A percentile compares a stretch with the other conserved stretches of the same genome.
Conservation (phyloP, 2,329 filamentous ascomycete genomes). For the Phialophora verrucosa region DNA sequence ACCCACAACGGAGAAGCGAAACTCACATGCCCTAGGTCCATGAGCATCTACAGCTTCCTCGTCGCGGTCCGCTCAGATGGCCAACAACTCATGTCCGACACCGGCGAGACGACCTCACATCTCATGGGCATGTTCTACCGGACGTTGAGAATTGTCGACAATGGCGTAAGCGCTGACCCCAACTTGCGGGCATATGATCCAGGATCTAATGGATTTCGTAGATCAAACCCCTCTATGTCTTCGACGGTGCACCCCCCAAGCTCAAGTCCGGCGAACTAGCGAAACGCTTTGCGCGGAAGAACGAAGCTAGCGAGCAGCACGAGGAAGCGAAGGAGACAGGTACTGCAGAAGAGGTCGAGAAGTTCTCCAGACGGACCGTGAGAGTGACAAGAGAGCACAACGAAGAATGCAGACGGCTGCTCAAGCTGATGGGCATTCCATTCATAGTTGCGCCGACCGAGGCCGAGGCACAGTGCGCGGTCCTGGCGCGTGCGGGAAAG, state of each 20-base stretch:
- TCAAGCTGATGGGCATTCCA: slow-evolving; percentile 95
- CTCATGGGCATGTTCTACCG: slow-evolving; percentile 99
- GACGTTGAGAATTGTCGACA: slow-evolving; percentile 96
- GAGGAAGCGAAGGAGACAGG: slow-evolving; percentile 98
- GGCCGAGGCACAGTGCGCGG: slow-evolving; percentile 95
- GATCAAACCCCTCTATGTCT: slow-evolving; percentile 98
- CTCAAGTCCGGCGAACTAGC: slow-evolving; percentile 97
- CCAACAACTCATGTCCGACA: slow-evolving; percentile 93
- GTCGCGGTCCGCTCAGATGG: slow-evolving; percentile 96
- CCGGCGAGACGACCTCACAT: slow-evolving; percentile 95
- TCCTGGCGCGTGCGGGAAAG: slow-evolving; percentile 84
- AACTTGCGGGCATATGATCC: neutral
- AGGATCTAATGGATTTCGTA: neutral
- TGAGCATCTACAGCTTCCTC: slow-evolving; percentile 99
- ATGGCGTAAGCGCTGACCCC: slow-evolving; percentile 58
- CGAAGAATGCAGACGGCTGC: slow-evolving; percentile 84
- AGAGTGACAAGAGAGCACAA: slow-evolving; percentile 97
- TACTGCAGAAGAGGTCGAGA: slow-evolving; percentile 96
- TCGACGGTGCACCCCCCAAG: slow-evolving; percentile 94
- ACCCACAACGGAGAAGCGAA: slow-evolving; percentile 15
- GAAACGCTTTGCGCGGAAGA: slow-evolving; percentile 93
- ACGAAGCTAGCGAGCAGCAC: slow-evolving; percentile 84
- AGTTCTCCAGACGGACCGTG: slow-evolving; percentile 92
- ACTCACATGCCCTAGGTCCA: slow-evolving; percentile 65
- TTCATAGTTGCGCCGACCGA: slow-evolving; percentile 96